phyloP scores from a whole-genome alignment of 495 filamentous ascomycete genomes.

The Penicillium alfredii region DNA sequence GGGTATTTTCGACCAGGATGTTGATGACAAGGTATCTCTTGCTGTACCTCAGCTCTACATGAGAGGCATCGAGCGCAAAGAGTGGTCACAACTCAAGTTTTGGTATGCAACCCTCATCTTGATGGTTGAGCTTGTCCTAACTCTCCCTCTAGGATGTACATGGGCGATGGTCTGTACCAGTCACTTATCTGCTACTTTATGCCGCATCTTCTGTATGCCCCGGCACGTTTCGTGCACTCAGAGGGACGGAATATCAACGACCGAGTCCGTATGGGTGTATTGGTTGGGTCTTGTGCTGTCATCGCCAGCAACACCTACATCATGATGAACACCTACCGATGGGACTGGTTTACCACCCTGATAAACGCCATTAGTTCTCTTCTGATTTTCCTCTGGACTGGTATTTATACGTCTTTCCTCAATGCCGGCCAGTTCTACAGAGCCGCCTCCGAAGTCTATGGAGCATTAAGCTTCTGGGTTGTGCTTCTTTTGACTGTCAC shows the following conservation, averaged over 20 bases:
- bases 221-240: conserved; percentile 57
- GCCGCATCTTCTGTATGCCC: conserved; percentile 70
- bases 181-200: conserved; percentile 90
- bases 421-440: conserved; percentile 68
- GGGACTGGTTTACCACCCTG: conserved; percentile 92
- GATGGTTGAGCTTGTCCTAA: conserved; percentile 12
- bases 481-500: conserved; percentile 66
- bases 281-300: conserved; percentile 71
- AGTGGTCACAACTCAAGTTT: conserved; percentile 97
- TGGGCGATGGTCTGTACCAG: conserved; percentile 92
- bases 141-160: conserved; percentile 65
- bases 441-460: conserved; percentile 72
- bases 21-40: conserved; percentile 86
- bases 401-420: conserved; percentile 71
- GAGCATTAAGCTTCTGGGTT: conserved; percentile 79
- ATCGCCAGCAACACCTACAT: conserved; percentile 87
- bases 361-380: conserved; percentile 75
- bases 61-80: conserved; percentile 89
- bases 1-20: conserved; percentile 97
- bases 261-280: conserved; percentile 73
- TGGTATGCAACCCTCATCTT: conserved; percentile 54
- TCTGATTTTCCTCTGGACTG: conserved; percentile 95
- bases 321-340: conserved; percentile 89
- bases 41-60: conserved; percentile 94
- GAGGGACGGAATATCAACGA: conserved; percentile 71